A percentile compares a stretch with the other conserved stretches of the same genome.
phyloP scores from a whole-genome alignment of 495 filamentous ascomycete genomes.

The Gamarada debralockiae region DNA sequence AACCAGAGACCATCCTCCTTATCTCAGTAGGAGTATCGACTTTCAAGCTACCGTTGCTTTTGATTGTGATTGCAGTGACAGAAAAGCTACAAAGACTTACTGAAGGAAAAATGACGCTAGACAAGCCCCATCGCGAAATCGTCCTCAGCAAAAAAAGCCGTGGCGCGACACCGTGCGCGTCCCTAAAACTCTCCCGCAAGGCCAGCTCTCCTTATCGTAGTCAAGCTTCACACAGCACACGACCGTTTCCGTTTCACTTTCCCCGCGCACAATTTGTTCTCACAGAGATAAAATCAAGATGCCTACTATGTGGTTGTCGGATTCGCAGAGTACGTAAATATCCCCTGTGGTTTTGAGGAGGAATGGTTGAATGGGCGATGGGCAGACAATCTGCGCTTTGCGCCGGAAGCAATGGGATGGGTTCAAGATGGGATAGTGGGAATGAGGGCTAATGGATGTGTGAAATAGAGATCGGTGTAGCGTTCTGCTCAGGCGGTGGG shows the following conservation, averaged over 20 bases:
- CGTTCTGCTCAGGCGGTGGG: slow-evolving; percentile 94
- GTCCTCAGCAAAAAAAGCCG: no score
- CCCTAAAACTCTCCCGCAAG: background rate
- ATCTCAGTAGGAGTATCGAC: no score
- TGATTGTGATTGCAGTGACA: no score
- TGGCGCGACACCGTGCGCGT: background rate
- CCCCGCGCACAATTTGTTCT: background rate
- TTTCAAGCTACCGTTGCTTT: no score
- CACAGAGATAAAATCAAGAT: slow-evolving; percentile 17
- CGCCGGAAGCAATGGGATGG: slow-evolving; percentile 8
- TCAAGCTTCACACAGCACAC: background rate
- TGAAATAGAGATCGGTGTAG: slow-evolving; percentile 79
- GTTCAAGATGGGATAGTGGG: background rate
- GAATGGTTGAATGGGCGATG: background rate
- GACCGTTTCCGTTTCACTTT: background rate
- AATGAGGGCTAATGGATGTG: slow-evolving; percentile 8
- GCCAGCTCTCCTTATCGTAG: slow-evolving; percentile 22
- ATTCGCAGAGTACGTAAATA: slow-evolving; percentile 91
- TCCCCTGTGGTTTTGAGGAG: no score
- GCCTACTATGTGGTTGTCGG: slow-evolving; percentile 84
- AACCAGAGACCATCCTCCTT: no score
- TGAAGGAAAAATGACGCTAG: background rate
- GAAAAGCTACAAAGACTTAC: no score
- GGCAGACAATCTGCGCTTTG: slow-evolving; percentile 1
- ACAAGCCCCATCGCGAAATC: background rate